Evolutionary conservation across 805 yeast species (phyloP), one percentile per base, ranked within the genome.

Genomic region (Sungouiella blattae): DNA sequence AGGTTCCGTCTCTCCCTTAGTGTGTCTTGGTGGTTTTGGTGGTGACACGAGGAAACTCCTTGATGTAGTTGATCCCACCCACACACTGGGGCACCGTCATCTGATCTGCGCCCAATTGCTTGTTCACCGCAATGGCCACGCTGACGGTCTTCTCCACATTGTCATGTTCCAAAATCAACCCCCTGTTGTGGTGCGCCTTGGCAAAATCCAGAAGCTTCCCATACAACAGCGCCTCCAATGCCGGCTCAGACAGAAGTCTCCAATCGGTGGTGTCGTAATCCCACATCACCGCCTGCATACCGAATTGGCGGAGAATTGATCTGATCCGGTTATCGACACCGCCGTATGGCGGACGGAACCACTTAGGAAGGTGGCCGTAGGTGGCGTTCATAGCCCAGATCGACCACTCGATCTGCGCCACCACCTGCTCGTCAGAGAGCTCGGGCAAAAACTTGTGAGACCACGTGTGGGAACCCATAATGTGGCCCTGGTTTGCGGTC

Each of bases 341-440:
- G 1, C 98, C 98, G 55, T 87, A 91, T 1, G 98, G 98, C 0
- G 98, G 98, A 47, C 98, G 74, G 58, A 85, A 91, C 85, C 91
- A 91, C 52, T 82, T 83, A 5, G 98, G 98, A 7, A 85, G 55
- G 50, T 88, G 89, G 18, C 80, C 69, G 0, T 87, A 85, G 0
- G 97, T 88, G 1, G 96, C 96, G 63, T 91, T 89, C 88, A 89
- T 86, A 4, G 97, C 96, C 97, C 97, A 91, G 21, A 87, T 78
- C 1, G 94, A 80, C 98, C 98, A 91, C 58, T 89, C 82, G 25
- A 91, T 62, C 56, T 91, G 95, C 0, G 97, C 95, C 37, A 84
- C 78, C 13, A 91, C 78, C 42, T 86, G 76, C 59, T 87, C 91
- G 54, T 88, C 88, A 16, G 78, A 59, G 37, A 89, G 67, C 1